Percentiles rank a stretch among this genome's conserved stretches.
Conservation (phyloP, 2,329 filamentous ascomycete species). For the Chaetomium sp. region DNA sequence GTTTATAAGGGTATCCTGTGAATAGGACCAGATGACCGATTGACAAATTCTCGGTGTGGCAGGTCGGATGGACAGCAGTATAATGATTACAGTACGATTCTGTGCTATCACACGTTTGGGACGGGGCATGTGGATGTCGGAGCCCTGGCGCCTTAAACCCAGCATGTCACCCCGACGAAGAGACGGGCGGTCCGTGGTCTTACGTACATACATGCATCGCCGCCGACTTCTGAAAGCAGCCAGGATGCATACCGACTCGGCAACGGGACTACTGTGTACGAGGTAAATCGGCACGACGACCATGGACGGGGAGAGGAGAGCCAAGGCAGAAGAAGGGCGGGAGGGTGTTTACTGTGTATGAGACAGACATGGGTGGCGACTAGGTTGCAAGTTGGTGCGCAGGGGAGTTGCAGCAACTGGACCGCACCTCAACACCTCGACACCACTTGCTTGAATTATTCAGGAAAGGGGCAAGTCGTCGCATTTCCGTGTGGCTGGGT, state of each 20-base stretch:
- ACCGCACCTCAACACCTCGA: not conserved
- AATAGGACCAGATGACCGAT: not conserved
- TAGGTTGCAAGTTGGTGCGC: not conserved
- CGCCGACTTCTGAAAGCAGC: not conserved
- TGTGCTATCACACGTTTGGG: not conserved
- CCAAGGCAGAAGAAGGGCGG: not conserved
- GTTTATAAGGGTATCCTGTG: not conserved
- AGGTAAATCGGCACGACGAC: not conserved
- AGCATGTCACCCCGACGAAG: not conserved
- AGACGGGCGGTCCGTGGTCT: not conserved
- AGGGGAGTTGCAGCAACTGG: not conserved
- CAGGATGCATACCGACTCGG: not conserved
- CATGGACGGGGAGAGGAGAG: not conserved
- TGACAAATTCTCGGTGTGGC: not conserved
- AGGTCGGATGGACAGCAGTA: not conserved
- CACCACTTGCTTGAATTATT: not conserved
- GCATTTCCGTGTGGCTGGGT: not conserved
- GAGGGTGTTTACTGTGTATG: constrained; percentile 2
- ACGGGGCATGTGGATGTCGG: not conserved
- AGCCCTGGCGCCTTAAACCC: not conserved
- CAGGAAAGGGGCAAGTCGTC: not conserved
- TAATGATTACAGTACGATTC: not conserved
- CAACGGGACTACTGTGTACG: not conserved
- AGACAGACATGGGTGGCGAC: constrained; percentile 3
- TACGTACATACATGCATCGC: not conserved